Evolutionary conservation across 208 protist genomes (phyloP), one percentile per base, ranked within the genome.

Genomic region (Trypanosoma congolense): DNA sequence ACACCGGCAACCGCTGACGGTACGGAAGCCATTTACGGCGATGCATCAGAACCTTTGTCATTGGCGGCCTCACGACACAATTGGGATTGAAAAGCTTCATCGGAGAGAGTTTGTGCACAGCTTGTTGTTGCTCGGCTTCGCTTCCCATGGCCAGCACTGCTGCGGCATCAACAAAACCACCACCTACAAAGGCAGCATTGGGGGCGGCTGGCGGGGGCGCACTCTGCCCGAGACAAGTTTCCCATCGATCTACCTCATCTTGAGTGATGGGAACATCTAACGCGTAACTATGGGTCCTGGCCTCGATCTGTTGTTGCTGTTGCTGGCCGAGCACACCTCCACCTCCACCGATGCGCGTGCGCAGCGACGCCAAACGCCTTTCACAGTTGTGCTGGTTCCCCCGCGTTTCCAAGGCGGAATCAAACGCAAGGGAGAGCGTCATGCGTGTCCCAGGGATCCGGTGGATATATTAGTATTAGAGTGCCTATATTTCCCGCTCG

Each of bases 11-110:
- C 14, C 72, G 74, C 65, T 95, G 88, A 3, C 85, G 74, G 65
- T 95, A 75, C 30, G 88, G 85, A 29, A 95, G 66, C 85, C 88
- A 92, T 69, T 90, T 76, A 0, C 83, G 75, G 0, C 83, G 72
- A 30, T 77, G 70, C 38, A 75, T 79, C 9, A 95, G 68, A 35
- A 87, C 53, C 68, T 87, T 79, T 18, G 80, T 86, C 83, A 90
- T 92, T 0, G 87, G 75, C 43, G 76, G 58, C 10, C 69, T 61
- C 42, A 56, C 58, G 24, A 88, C 82, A 2, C 61, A n/a, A 10
- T 46, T 31, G 10, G 70, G 46, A 21, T 70, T 47, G 49, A 95
- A 90, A 0, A 66, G 35, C 1, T 79, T 78, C 26, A 95, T 70
- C 0, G 87, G 87, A 0, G 87, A 77, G 8, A 93, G 58, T 40